Evolutionary conservation across 2,329 filamentous ascomycete species (phyloP).

Genomic region (Sphaceloma murrayae): DNA sequence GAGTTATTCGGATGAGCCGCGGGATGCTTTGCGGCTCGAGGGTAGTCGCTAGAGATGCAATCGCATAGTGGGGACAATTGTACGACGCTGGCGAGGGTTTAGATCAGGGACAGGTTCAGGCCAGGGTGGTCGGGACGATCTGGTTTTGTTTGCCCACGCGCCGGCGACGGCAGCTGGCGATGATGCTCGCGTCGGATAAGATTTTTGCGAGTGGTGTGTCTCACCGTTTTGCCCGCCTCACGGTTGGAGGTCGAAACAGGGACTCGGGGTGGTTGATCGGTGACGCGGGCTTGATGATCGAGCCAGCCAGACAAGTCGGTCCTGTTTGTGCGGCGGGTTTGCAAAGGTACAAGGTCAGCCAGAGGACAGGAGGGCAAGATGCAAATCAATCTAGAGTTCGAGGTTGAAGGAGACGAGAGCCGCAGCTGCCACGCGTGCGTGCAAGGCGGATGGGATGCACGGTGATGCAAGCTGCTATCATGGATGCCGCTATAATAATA

Average conservation of each 20-base stretch:
- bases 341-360: no score
- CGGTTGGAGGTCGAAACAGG: slow-evolving; percentile 12
- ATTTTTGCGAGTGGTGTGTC: slow-evolving; percentile 6
- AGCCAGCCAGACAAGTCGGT: background rate
- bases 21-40: slow-evolving; percentile 7
- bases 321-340: background rate
- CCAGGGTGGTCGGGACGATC: background rate
- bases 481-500: slow-evolving; percentile 5
- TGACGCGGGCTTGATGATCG: background rate
- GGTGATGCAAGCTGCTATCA: slow-evolving; percentile 13
- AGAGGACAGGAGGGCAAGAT: background rate
- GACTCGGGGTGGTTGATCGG: slow-evolving; percentile 7
- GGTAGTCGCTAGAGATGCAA: background rate
- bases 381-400: background rate
- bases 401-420: background rate
- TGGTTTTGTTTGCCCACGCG: background rate
- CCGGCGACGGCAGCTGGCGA: slow-evolving; percentile 1
- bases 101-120: slow-evolving; percentile 6
- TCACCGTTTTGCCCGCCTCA: slow-evolving; percentile 12
- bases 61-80: slow-evolving; percentile 8
- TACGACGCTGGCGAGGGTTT: background rate
- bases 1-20: slow-evolving; percentile 12
- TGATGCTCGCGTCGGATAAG: slow-evolving; percentile 7
- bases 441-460: slow-evolving; percentile 11
- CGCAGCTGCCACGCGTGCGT: slow-evolving; percentile 1